Base-by-base conservation (phyloP, 768 basidiomycete species). In the Lentinula aciculospora region DNA sequence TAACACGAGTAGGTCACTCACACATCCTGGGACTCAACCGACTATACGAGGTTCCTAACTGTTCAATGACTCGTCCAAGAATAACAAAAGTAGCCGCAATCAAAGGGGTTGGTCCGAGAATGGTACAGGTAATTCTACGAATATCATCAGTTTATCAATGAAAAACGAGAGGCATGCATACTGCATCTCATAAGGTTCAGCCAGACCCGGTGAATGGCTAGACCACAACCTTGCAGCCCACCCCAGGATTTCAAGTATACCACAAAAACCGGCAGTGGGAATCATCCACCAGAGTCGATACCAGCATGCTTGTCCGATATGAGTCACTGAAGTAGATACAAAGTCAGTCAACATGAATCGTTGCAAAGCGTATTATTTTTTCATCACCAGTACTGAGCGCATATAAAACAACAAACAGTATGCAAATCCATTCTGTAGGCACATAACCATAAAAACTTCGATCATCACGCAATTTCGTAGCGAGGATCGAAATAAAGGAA, bases 81-180 rank as follows among this genome's bases (percentile, higher is more conserved):
- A 79, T 70, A 51, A 80, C 70, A 62, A 81, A 82, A 60, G 75
- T 76, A 39, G 78, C 78, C 4, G 79, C 79, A 13, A 76, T 64
- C 47, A 78, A 67, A 45, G 77, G 77, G 0, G 77, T 76, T 10
- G 80, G 81, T 3, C 73, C 73, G 46, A 81, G 68, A 62, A 82
- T 80, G 4, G 77, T 75, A 23, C 68, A 69, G n/a, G 65, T 63
- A 25, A 79, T 75, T 62, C 77, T 78, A 44, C 3, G 15, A 15
- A 29, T 13, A 31, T 23, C 19, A 21, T 31, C 5, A 39, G n/a
- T 21, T 13, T 54, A 0, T 0, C 5, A 21, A 27, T 15, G 27
- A 44, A 23, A 4, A 15, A 27, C 1, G 3, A 19, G 21, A 12
- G 12, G 0, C 8, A 15, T 17, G 58, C 60, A 17, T 55, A 73